Evolutionary conservation across 2,329 filamentous ascomycete genomes (phyloP), one percentile per base, ranked within the genome.

Genomic region (Dactylellina parvicollis): DNA sequence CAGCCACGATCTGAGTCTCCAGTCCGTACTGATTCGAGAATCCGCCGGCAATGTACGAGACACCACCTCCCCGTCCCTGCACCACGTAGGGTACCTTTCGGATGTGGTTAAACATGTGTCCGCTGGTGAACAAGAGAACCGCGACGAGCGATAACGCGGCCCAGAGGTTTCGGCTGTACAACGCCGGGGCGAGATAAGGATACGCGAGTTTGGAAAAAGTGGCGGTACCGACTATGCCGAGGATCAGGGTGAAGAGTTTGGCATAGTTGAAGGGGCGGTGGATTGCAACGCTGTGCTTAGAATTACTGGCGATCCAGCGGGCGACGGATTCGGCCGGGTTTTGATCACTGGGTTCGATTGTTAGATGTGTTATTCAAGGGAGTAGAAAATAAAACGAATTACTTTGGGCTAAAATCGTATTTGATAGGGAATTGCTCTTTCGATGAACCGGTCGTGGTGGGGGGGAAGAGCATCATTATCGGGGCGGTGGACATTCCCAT

Each of bases 101-200:
- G 79, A 99, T 99, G 80, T 97, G 93, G 82, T 98, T 99, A 86
- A 96, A 99, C 96, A 99, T 99, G 82, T 98, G 93, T 38, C 95
- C 96, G 78, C 91, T 95, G 49, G 90, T 97, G 83, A 98, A 99
- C 67, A 97, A 85, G 42, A 99, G 86, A 75, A 99, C 93, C 12
- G 89, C 85, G 78, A 98, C 92, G 77, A 99, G 84, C 81, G 91
- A 96, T 78, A 96, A 82, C 20, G 91, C 92, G 22, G 94, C 93
- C 95, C 95, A 99, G 16, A 98, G 83, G 79, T 96, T 98, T 77
- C 94, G 90, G 84, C 90, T 97, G 81, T 92, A 91, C 34, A 97
- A 81, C 71, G 97, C 79, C 2, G 94, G 94, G 2, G 9, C 94
- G 10, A 97, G 79, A 78, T 93, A 96, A 4, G 92, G 91, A 77